These are phyloP conservation scores for Aspergillus sp. DNA, from an alignment of 2,329 filamentous ascomycete species.

Conservation along the genomic window DNA sequence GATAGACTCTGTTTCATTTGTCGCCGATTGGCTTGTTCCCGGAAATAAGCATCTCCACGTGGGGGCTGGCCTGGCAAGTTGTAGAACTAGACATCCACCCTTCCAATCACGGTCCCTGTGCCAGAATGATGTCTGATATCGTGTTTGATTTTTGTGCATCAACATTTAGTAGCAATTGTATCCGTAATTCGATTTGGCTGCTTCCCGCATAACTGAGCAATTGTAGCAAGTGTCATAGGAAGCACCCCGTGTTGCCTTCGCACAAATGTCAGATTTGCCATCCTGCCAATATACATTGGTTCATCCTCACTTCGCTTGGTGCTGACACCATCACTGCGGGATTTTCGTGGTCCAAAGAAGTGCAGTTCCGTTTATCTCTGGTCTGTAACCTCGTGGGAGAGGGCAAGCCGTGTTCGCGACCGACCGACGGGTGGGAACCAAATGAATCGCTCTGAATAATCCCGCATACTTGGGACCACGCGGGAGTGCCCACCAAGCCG, in stretches of 20 bases:
- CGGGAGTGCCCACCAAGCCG: too few species aligned
- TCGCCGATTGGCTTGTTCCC: neutral
- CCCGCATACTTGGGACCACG: neutral
- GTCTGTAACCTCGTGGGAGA: neutral
- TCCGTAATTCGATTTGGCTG: too few species aligned
- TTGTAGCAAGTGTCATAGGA: too few species aligned
- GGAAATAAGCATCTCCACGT: neutral
- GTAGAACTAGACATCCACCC: too few species aligned
- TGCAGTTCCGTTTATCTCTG: neutral
- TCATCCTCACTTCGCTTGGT: neutral
- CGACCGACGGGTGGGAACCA: neutral
- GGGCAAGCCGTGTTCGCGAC: neutral
- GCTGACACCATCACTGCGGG: neutral
- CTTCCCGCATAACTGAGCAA: too few species aligned
- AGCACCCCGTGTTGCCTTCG: neutral
- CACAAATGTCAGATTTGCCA: neutral
- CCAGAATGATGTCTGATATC: too few species aligned
- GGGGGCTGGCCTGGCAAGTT: neutral
- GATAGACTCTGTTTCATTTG: neutral
- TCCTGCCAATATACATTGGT: neutral
- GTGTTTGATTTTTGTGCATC: too few species aligned
- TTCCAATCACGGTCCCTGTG: too few species aligned
- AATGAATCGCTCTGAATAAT: neutral
- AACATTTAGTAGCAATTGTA: too few species aligned
- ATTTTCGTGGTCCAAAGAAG: neutral